phyloP scores from a whole-genome alignment of 352 stramenopile species.

The Aphanomyces invadans region DNA sequence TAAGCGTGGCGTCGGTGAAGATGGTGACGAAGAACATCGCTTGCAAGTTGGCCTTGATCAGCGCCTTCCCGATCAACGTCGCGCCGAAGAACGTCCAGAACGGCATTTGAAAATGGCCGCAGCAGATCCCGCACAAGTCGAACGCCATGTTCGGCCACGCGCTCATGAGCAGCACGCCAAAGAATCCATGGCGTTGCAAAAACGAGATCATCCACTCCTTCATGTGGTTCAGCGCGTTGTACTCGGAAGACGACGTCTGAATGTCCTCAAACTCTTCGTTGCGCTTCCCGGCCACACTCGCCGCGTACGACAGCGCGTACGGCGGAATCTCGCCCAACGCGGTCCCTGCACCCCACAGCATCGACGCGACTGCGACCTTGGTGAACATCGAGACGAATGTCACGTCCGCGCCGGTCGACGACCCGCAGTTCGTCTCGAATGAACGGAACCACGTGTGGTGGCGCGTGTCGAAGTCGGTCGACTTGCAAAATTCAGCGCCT shows the following conservation, averaged over 20 bases:
- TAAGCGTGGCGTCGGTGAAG: constrained; percentile 80
- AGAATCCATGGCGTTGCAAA: constrained; percentile 88
- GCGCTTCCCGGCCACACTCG: constrained; percentile 69
- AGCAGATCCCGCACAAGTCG: constrained; percentile 92
- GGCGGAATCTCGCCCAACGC: constrained; percentile 91
- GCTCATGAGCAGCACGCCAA: constrained; percentile 89
- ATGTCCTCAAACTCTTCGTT: constrained; percentile 89
- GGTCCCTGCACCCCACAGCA: constrained; percentile 90
- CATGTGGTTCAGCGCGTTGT: constrained; percentile 86
- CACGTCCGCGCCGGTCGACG: constrained; percentile 33
- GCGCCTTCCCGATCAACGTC: constrained; percentile 89
- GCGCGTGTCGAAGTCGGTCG: constrained; percentile 80
- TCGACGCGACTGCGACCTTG: constrained; percentile 84
- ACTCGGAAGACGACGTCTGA: constrained; percentile 67
- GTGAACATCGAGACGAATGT: constrained; percentile 83
- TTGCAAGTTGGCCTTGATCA: constrained; percentile 89
- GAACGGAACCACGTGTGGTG: constrained; percentile 88
- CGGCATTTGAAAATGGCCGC: constrained; percentile 90
- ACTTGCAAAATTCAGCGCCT: constrained; percentile 78
- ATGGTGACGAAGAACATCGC: constrained; percentile 88
- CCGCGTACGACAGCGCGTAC: constrained; percentile 87
- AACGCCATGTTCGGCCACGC: constrained; percentile 93
- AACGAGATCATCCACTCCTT: constrained; percentile 92
- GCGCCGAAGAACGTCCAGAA: constrained; percentile 94
- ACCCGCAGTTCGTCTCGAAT: constrained; percentile 62